Base-by-base conservation (phyloP, 345 rosid species). In the Erucastrum elatum region DNA sequence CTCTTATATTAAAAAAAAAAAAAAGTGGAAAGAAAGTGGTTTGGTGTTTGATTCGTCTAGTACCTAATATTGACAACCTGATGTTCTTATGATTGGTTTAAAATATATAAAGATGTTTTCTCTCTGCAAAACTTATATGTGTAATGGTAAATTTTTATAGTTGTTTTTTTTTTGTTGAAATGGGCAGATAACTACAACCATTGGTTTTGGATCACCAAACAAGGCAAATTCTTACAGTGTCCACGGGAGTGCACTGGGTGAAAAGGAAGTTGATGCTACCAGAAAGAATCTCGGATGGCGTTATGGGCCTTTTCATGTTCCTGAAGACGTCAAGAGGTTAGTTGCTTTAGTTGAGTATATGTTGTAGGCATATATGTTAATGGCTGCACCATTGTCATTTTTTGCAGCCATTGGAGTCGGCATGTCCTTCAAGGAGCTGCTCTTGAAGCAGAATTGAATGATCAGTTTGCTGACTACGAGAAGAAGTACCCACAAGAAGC, bases 281-380 rank as follows among this genome's bases (percentile, higher is more conserved):
- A 93, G 99, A 86, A 72, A 87, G 80, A 95, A 95, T 88, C 98
- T 95, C 49, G 96, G 87, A 72, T 95, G 99, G 99, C 90, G 94
- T n/a, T 74, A 76, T 41, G 96, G 88, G 85, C 97, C 99, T 13
- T 90, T 95, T 88, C 92, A 90, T 73, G 99, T 93, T 44, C 99
- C 98, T 11, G 98, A 91, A 71, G 97, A 93, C 69, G 94, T 95
- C 74, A 90, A 88, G 70, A 88, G 77, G 99, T 95, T 75, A 80
- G 84, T 16, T 58, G 56, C 56, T 49, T 49, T 49, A 49, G 33
- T 53, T 15, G 58, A n/a, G 58, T 51, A 15, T 51, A 15, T 49
- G 17, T 13, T 49, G 56, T 49, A 49, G 6, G 59, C 25, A 53
- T 8, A 15, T 7, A 53, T 53, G 9, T 53, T 53, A 61, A 67